These are phyloP conservation scores for Effrenium voratum DNA, from an alignment of 73 alveolate genomes.

Conservation along the genomic window DNA sequence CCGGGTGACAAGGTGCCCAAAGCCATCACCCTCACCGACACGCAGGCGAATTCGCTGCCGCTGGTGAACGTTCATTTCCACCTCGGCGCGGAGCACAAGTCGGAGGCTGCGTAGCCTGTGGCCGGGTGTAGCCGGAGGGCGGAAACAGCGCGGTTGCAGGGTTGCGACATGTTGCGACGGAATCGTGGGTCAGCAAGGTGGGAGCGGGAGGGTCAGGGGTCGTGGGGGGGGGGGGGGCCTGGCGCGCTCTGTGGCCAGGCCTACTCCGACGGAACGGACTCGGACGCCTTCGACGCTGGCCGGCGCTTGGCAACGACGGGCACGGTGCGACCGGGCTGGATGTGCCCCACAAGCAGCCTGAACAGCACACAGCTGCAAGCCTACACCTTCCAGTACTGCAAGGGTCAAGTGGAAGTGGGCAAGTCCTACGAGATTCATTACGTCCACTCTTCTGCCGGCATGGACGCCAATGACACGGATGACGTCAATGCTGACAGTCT, in stretches of 20 bases:
- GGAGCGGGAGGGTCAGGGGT: too few relatives aligned
- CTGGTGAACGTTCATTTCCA: constrained; percentile 17
- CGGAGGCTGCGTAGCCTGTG: too few relatives aligned
- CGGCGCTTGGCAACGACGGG: not conserved
- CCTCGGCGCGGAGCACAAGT: constrained; percentile 17
- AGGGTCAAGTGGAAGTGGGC: too few relatives aligned
- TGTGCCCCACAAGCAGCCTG: not conserved
- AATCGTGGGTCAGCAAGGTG: too few relatives aligned
- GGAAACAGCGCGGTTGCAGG: too few relatives aligned
- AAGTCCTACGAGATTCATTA: constrained; percentile 42
- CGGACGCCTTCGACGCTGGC: not conserved
- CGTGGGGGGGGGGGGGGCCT: too few relatives aligned
- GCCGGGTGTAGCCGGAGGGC: too few relatives aligned
- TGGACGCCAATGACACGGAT: not conserved
- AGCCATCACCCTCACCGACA: constrained; percentile 1
- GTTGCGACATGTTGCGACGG: too few relatives aligned
- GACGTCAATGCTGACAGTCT: constrained; percentile 18
- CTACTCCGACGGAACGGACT: not conserved
- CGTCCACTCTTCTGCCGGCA: constrained; percentile 40
- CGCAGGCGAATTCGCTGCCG: not conserved
- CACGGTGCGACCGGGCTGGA: constrained; percentile 9
- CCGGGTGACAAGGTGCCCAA: not conserved
- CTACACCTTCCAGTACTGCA: not conserved
- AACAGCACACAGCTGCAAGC: not conserved
- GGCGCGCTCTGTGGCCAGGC: too few relatives aligned